Percentiles rank a stretch among this genome's conserved stretches.
These are phyloP conservation scores for Arachis monticola DNA, from an alignment of 331 rosid species.

Conservation along the genomic window DNA sequence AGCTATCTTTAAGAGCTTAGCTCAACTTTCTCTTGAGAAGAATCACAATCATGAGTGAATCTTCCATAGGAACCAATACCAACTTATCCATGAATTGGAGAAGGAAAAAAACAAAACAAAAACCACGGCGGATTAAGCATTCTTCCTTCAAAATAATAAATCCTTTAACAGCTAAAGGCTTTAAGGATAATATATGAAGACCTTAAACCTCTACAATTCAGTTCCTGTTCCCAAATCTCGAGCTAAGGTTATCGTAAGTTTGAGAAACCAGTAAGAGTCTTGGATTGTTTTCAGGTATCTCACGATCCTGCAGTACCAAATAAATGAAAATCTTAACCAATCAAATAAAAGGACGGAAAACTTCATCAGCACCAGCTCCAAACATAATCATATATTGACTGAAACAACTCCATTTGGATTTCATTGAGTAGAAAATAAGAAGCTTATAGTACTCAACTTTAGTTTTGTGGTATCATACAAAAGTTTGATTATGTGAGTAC, in stretches of 20 bases:
- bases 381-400: neutral
- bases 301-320: slow-evolving; percentile 63
- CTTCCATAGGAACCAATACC: neutral
- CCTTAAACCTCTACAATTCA: slow-evolving; percentile 12
- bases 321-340: slow-evolving; percentile 1
- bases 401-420: neutral
- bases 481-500: no score
- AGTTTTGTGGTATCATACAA: no score
- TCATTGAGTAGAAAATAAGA: neutral
- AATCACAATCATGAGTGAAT: slow-evolving; percentile 21
- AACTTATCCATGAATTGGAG: slow-evolving; percentile 24
- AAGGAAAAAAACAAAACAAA: neutral
- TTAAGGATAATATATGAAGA: slow-evolving; percentile 21
- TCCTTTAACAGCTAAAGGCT: slow-evolving; percentile 33
- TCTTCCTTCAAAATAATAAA: slow-evolving; percentile 16
- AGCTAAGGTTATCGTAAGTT: slow-evolving; percentile 46
- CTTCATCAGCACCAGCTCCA: neutral
- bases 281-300: slow-evolving; percentile 85
- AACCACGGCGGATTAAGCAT: slow-evolving; percentile 23
- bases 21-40: slow-evolving; percentile 16
- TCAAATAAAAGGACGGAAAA: neutral
- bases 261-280: slow-evolving; percentile 61
- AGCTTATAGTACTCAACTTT: neutral
- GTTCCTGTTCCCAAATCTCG: slow-evolving; percentile 47
- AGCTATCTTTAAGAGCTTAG: neutral